A percentile compares a stretch with the other conserved stretches of the same genome.
Conservation (phyloP, 495 filamentous ascomycete species). For the Letharia columbiana region DNA sequence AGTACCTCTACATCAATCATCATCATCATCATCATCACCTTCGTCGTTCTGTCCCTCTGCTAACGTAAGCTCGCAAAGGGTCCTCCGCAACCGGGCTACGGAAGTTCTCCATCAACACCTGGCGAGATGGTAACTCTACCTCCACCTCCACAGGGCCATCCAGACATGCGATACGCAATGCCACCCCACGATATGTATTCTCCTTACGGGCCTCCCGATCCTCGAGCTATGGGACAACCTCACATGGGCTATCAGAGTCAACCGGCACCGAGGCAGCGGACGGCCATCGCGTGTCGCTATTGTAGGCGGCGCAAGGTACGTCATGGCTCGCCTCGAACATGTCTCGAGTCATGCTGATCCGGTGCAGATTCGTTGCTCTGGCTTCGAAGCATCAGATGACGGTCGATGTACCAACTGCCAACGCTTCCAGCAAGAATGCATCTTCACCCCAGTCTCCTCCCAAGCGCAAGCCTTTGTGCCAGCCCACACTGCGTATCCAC, state of each 20-base stretch:
- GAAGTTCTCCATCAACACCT: conserved; percentile 23
- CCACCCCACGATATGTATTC: conserved; percentile 39
- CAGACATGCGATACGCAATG: conserved; percentile 34
- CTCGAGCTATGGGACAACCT: conserved; percentile 28
- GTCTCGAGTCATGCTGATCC: conserved; percentile 19
- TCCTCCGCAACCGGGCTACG: conserved; percentile 31
- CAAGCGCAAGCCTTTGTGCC: conserved; percentile 80
- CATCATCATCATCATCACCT: background rate
- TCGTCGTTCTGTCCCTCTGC: conserved; percentile 22
- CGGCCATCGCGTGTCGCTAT: conserved; percentile 78
- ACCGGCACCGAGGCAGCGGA: conserved; percentile 67
- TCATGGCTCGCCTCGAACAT: conserved; percentile 2
- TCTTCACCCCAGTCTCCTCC: conserved; percentile 77
- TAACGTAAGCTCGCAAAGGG: conserved; percentile 36
- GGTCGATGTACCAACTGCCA: conserved; percentile 73
- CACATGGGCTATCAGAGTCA: conserved; percentile 54
- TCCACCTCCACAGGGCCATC: conserved; percentile 26
- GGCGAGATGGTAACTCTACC: conserved; percentile 29
- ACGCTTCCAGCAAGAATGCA: conserved; percentile 75
- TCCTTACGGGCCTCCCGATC: conserved; percentile 38
- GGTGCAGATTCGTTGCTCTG: conserved; percentile 71
- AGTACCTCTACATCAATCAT: conserved; percentile 23
- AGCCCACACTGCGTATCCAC: conserved; percentile 62
- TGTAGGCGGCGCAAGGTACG: conserved; percentile 74
- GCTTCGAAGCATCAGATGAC: conserved; percentile 68